Base-by-base conservation (phyloP, 805 yeast species). In the Zygotorulaspora danielsina region DNA sequence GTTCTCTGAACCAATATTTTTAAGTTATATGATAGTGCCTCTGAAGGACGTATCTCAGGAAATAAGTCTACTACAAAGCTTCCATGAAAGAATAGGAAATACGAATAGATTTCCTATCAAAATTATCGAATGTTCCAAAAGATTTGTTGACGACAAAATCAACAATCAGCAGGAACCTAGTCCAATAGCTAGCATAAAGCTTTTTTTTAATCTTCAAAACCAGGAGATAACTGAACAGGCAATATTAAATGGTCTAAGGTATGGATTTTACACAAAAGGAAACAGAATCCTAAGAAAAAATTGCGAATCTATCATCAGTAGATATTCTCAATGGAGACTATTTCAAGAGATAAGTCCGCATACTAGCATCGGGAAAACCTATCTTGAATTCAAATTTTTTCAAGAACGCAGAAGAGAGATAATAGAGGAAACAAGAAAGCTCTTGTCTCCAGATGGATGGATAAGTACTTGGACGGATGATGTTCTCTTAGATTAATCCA, bases 211-310 rank as follows among this genome's bases (percentile, higher is more conserved):
- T 6, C 10, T 30, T 13, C 39, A 35, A n/a, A 28, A 32, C 6
- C 26, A 32, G 11, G 27, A 32, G 4, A 13, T 27, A 9, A 24
- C 38, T 8, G 58, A 55, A 26, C 67, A 69, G 42, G 55, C 61
- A 1, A 58, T 81, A 9, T 68, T 75, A 29, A 73, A 74, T 48
- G 87, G 86, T 0, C 75, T 80, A 4, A 76, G 71, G 44, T 77
- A 77, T 45, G 89, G 90, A 0, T 68, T 70, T 15, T 68, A 57
- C 39, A 44, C 69, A 1, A 78, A 75, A 47, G 39, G 45, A 2
- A 70, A 61, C 26, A 64, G 61, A 33, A 69, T 70, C 0, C 66
- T 79, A 0, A 59, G 69, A 26, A 54, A 51, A 12, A 66, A 70
- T 11, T 77, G 78, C 5, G 55, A 58, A 34, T 26, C 61, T 0